These are phyloP conservation scores for Vitis vinifera DNA, from an alignment of 164 flowering plant species.

Conservation along the genomic window DNA sequence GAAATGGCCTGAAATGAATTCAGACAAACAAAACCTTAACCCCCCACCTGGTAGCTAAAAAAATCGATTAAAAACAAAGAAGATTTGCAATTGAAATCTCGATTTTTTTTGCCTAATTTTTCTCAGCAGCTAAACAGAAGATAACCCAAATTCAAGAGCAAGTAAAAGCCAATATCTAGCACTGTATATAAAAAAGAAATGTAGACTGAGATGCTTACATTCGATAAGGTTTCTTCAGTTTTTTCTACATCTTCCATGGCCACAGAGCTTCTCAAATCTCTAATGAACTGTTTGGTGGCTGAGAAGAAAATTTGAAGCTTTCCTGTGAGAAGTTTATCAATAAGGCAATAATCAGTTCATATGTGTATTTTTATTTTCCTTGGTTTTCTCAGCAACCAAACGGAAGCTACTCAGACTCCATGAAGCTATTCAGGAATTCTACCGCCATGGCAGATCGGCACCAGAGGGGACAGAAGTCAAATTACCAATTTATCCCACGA, in stretches of 20 bases:
- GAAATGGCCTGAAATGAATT: too few relatives aligned
- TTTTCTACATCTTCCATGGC: conserved; percentile 29
- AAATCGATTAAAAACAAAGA: too few relatives aligned
- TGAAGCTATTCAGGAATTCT: too few relatives aligned
- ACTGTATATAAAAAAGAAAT: neutral
- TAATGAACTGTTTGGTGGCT: neutral
- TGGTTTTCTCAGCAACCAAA: conserved; percentile 4
- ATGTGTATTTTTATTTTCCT: too few relatives aligned
- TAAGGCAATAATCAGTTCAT: neutral
- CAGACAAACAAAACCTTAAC: too few relatives aligned
- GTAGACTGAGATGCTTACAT: conserved; percentile 15
- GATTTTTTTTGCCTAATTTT: neutral
- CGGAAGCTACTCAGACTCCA: too few relatives aligned
- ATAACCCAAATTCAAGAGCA: neutral
- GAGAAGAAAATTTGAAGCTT: neutral
- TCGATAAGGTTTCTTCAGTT: conserved; percentile 23
- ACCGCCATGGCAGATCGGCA: too few relatives aligned
- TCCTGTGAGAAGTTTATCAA: too few relatives aligned
- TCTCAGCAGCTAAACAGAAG: neutral
- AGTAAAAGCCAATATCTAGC: neutral
- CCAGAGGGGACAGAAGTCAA: too few relatives aligned
- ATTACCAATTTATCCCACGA: too few relatives aligned
- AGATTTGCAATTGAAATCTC: too few relatives aligned
- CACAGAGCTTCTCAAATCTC: neutral
- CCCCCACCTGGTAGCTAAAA: too few relatives aligned